A percentile compares a stretch with the other conserved stretches of the same genome.
These are phyloP conservation scores for Podospora sp. DNA, from an alignment of 495 filamentous ascomycete species.

Conservation along the genomic window DNA sequence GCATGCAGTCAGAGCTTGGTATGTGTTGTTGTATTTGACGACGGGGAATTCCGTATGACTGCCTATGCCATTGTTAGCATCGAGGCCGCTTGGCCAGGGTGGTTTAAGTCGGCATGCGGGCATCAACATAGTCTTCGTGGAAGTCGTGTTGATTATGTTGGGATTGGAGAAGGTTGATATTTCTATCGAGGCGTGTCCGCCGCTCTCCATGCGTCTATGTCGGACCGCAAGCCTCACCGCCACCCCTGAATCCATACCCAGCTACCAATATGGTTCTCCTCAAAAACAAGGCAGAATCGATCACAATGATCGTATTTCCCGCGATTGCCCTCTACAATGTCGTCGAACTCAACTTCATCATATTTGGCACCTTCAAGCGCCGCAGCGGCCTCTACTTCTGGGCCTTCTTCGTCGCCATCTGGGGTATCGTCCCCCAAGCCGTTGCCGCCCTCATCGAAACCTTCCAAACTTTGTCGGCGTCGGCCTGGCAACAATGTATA, in stretches of 20 bases:
- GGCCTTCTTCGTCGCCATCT: conserved; percentile 41
- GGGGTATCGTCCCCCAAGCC: conserved; percentile 60
- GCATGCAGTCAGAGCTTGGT: no score
- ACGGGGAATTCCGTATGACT: no score
- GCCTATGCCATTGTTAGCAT: neutral
- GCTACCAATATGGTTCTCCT: neutral
- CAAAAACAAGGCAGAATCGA: neutral
- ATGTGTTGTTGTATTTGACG: no score
- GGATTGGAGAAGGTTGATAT: no score
- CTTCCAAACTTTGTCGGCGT: conserved; percentile 51
- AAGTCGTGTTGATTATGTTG: no score
- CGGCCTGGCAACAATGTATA: conserved; percentile 50
- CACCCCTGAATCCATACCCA: neutral
- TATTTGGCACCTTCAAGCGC: conserved; percentile 43
- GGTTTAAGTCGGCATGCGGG: no score
- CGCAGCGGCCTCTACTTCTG: conserved; percentile 48
- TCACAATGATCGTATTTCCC: conserved; percentile 40
- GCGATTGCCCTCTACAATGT: conserved; percentile 49
- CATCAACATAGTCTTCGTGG: no score
- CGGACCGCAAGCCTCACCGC: neutral
- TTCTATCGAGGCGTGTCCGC: neutral
- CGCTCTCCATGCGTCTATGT: neutral
- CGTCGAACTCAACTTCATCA: conserved; percentile 44
- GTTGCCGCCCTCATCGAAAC: conserved; percentile 65
- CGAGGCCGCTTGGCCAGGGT: no score